Evolutionary conservation across 2,329 filamentous ascomycete genomes (phyloP).

Genomic region (Beauveria australis): DNA sequence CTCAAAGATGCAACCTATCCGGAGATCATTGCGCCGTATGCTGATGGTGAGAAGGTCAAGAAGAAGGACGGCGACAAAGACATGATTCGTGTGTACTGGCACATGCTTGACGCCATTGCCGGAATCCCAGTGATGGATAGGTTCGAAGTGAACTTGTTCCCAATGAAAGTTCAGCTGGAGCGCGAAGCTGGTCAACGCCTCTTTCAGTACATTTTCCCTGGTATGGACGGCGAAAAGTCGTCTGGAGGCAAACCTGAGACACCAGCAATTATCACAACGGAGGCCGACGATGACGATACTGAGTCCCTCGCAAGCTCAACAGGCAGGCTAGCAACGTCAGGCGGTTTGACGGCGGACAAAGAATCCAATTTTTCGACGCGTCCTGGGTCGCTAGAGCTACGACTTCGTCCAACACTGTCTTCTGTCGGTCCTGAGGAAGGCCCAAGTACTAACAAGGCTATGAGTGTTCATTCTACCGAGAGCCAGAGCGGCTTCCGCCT

Average conservation of each 20-base stretch:
- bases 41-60: slow-evolving; percentile 54
- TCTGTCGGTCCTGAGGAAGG: slow-evolving; percentile 36
- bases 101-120: slow-evolving; percentile 96
- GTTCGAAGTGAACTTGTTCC: slow-evolving; percentile 90
- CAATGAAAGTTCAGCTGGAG: slow-evolving; percentile 88
- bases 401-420: slow-evolving; percentile 73
- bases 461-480: slow-evolving; percentile 41
- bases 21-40: slow-evolving; percentile 87
- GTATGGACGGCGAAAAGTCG: slow-evolving; percentile 51
- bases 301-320: slow-evolving; percentile 32
- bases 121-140: slow-evolving; percentile 96
- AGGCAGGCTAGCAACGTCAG: slow-evolving; percentile 27
- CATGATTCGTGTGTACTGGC: slow-evolving; percentile 93
- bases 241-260: slow-evolving; percentile 47
- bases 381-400: slow-evolving; percentile 69
- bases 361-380: slow-evolving; percentile 48
- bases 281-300: slow-evolving; percentile 36
- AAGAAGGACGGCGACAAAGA: slow-evolving; percentile 42
- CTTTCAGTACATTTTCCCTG: slow-evolving; percentile 96
- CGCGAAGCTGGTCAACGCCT: slow-evolving; percentile 85
- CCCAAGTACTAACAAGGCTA: slow-evolving; percentile 35
- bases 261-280: slow-evolving; percentile 47
- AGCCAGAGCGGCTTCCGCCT: slow-evolving; percentile 42
- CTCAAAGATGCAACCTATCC: slow-evolving; percentile 88
- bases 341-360: slow-evolving; percentile 28